Evolutionary conservation across 1,284 basidiomycete genomes (phyloP).

Genomic region (Cryptococcus sp.): DNA sequence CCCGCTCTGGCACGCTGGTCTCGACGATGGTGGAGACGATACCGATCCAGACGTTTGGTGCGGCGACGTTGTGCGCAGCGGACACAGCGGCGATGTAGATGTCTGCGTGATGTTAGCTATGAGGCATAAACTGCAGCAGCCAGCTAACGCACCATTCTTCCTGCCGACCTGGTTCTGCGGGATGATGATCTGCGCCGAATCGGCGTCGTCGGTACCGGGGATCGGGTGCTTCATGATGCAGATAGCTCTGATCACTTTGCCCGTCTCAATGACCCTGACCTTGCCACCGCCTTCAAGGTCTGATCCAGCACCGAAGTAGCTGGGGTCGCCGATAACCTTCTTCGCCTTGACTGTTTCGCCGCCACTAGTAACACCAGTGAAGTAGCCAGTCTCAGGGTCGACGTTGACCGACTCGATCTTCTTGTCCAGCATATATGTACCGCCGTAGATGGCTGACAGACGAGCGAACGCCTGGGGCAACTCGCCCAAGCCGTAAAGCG

Average conservation of each 20-base stretch:
- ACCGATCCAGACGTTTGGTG: constrained; percentile 90
- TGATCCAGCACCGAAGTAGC: constrained; percentile 83
- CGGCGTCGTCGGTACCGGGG: constrained; percentile 92
- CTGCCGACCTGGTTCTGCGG: constrained; percentile 97
- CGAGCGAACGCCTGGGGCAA: constrained; percentile 98
- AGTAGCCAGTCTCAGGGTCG: constrained; percentile 76
- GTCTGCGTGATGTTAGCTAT: constrained; percentile 61
- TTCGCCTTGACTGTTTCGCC: constrained; percentile 95
- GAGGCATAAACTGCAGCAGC: not conserved
- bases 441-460: constrained; percentile 96
- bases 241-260: constrained; percentile 94
- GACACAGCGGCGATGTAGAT: constrained; percentile 99
- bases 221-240: constrained; percentile 98
- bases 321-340: constrained; percentile 96
- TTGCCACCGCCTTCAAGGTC: constrained; percentile 67
- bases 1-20: constrained; percentile 87
- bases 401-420: constrained; percentile 88
- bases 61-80: constrained; percentile 94
- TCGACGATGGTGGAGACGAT: constrained; percentile 99
- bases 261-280: constrained; percentile 84
- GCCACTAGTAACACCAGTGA: constrained; percentile 87
- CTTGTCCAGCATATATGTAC: constrained; percentile 99
- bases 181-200: constrained; percentile 96
- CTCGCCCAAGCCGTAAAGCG: constrained; percentile 97
- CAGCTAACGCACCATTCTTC: constrained; percentile 72